Evolutionary conservation across 768 basidiomycete species (phyloP).

Genomic region (Termitomyces sp.): DNA sequence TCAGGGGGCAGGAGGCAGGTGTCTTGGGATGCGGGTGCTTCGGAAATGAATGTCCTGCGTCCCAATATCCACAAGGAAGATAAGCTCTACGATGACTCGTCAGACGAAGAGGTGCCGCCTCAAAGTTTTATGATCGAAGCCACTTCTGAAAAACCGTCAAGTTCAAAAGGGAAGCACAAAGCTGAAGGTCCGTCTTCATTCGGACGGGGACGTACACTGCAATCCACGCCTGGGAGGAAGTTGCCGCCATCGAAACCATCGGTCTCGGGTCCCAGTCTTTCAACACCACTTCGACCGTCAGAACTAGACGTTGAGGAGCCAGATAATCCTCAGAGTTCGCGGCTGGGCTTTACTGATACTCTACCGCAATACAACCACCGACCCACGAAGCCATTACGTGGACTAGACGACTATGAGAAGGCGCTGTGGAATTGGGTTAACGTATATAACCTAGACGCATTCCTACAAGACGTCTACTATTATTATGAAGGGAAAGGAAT

Average conservation of each 20-base stretch:
- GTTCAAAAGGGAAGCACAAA: conserved; percentile 21
- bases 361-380: conserved; percentile 26
- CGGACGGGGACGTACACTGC: conserved; percentile 43
- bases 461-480: conserved; percentile 89
- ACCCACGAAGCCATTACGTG: conserved; percentile 49
- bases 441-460: conserved; percentile 93
- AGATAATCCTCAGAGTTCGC: conserved; percentile 15
- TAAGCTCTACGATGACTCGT: conserved; percentile 53
- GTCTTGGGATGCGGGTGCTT: conserved; percentile 51
- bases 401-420: conserved; percentile 79
- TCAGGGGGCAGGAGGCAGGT: conserved; percentile 46
- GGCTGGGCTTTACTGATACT: conserved; percentile 18
- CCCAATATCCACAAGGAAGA: conserved; percentile 73
- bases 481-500: conserved; percentile 98
- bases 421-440: conserved; percentile 99
- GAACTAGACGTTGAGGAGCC: conserved; percentile 43
- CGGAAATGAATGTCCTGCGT: conserved; percentile 52
- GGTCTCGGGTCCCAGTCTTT: conserved; percentile 26
- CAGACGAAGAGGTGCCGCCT: conserved; percentile 82
- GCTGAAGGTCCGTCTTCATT: conserved; percentile 10
- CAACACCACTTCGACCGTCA: conserved; percentile 60
- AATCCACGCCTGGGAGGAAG: conserved; percentile 43
- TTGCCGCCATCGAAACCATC: conserved; percentile 28
- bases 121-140: conserved; percentile 85
- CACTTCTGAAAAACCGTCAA: conserved; percentile 34